phyloP scores from a whole-genome alignment of 2,329 filamentous ascomycete genomes.

The Pseudogymnoascus destructans region DNA sequence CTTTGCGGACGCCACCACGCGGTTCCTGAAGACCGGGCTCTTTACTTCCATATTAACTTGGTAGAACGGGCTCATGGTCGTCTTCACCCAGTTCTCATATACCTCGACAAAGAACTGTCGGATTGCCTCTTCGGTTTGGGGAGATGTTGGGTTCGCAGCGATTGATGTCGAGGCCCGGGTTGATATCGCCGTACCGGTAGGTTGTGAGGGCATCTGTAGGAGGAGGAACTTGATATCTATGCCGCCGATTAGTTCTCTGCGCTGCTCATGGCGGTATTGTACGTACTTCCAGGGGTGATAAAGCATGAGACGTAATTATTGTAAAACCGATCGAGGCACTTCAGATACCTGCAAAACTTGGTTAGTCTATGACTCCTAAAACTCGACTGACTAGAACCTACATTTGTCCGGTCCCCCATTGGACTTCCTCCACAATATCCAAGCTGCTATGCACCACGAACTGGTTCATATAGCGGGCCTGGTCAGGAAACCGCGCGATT shows the following conservation, averaged over 20 bases:
- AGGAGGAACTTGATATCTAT: constrained; percentile 81
- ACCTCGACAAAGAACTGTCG: constrained; percentile 90
- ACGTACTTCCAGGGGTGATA: constrained; percentile 63
- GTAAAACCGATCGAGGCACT: constrained; percentile 92
- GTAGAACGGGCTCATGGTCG: constrained; percentile 96
- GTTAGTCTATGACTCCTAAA: constrained; percentile 9
- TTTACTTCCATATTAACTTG: constrained; percentile 68
- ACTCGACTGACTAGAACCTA: constrained; percentile 30
- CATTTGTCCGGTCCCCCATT: constrained; percentile 83
- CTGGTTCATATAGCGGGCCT: constrained; percentile 88
- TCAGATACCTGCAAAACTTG: constrained; percentile 62
- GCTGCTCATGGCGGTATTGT: background rate
- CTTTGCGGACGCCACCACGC: constrained; percentile 76
- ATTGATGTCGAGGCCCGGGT: constrained; percentile 54
- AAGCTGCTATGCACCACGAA: constrained; percentile 91
- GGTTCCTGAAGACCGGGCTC: constrained; percentile 72
- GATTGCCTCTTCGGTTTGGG: constrained; percentile 90
- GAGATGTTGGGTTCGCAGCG: constrained; percentile 71
- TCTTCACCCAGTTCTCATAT: constrained; percentile 94
- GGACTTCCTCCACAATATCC: constrained; percentile 90
- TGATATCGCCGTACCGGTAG: constrained; percentile 31
- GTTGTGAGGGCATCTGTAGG: constrained; percentile 62
- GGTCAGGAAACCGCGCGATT: constrained; percentile 72
- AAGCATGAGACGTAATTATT: constrained; percentile 93
- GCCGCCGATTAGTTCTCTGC: background rate